Evolutionary conservation across 257 asterid genomes (phyloP), one percentile per base, ranked within the genome.

Genomic region (Solanum etuberosum): DNA sequence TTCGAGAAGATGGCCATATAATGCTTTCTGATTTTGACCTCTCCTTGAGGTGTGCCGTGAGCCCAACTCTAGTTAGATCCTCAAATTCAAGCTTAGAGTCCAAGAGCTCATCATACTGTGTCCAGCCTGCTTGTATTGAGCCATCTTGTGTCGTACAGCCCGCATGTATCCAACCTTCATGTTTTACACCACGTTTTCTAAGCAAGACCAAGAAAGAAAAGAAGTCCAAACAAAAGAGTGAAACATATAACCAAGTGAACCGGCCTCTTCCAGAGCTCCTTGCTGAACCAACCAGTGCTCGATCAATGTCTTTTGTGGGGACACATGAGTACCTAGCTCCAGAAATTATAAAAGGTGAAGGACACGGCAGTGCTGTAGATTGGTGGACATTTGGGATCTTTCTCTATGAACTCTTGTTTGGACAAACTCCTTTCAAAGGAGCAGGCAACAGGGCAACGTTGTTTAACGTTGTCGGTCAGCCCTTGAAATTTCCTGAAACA

Each of bases 1-100:
- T 93, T 57, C 90, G 96, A 84, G 96, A 91, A 88, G 96, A 93
- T 63, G 96, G 96, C 7, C 96, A 93, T 85, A 93, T 93, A 87
- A 93, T 93, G 96, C 94, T 93, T 87, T 93, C 96, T 27, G 94
- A 93, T 90, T 93, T 93, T 61, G 96, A 93, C 91, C 94, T 93
- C 78, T 92, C 94, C 25, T 89, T 93, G 74, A 90, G 94, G 63
- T 93, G 96, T 70, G 87, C 92, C 5, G 94, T 93, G 85, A 90
- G 92, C 86, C 96, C 96, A 86, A 93, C 93, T 43, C 88, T 93
- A 63, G 94, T 93, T 35, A 93, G 89, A 86, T 91, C 92, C 83
- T 88, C 93, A 32, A 90, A 86, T 86, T 54, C 89, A 77, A 89
- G 78, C 86, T 12, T 35, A 35, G 92, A 90, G 72, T 90, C 93